A percentile compares a stretch with the other conserved stretches of the same genome.
phyloP scores from a whole-genome alignment of 2,329 filamentous ascomycete genomes.

The Cladophialophora yegresii region DNA sequence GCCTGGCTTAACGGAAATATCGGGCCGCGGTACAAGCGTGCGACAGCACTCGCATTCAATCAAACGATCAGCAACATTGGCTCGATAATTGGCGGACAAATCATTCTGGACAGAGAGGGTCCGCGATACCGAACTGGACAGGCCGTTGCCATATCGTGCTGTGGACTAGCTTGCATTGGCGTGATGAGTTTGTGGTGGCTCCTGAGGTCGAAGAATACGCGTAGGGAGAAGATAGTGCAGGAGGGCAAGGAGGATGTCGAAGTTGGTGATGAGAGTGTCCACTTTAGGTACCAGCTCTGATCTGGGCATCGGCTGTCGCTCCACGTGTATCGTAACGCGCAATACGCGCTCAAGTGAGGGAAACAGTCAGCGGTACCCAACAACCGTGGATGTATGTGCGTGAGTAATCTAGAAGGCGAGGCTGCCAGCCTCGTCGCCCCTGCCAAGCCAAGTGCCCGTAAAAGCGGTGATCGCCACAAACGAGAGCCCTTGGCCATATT shows the following conservation, averaged over 20 bases:
- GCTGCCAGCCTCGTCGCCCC: not conserved
- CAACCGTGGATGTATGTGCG: not conserved
- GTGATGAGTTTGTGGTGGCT: not conserved
- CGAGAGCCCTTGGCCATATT: not conserved
- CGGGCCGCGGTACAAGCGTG: constrained; percentile 8
- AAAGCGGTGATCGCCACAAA: not conserved
- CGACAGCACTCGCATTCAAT: constrained; percentile 2
- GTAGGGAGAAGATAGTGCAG: not conserved
- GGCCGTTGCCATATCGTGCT: not conserved
- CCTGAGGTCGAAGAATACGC: not conserved
- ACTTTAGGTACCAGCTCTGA: constrained; percentile 8
- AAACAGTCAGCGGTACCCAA: not conserved
- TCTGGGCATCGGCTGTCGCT: not conserved
- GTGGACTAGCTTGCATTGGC: not conserved
- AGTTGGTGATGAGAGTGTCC: constrained; percentile 3
- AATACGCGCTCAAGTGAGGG: not conserved
- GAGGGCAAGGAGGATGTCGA: not conserved
- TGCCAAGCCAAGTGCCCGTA: not conserved
- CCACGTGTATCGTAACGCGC: not conserved
- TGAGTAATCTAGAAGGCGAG: not conserved
- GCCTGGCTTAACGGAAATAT: constrained; percentile 8
- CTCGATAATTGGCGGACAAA: constrained; percentile 2
- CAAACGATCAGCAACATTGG: constrained; percentile 3
- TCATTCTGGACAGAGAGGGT: not conserved
- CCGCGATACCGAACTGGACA: constrained; percentile 8